Base-by-base conservation (phyloP, 192 early-diverging fungal genomes). In the Funneliformis geosporum region DNA sequence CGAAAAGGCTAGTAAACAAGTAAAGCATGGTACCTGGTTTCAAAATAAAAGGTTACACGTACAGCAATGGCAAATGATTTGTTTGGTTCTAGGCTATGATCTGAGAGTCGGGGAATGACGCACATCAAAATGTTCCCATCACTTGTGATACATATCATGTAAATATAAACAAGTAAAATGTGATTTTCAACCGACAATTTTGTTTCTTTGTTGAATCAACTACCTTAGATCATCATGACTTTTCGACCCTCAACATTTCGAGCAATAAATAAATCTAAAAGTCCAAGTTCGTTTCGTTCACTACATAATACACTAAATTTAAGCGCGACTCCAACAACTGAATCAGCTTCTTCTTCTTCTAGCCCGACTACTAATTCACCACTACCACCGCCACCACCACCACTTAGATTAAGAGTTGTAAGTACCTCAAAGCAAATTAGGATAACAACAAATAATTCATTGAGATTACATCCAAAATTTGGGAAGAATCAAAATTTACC, bases 401-500 rank as follows among this genome's bases (percentile, higher is more conserved):
- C 46, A 10, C 14, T 14, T 16, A 55, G 14, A 16, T 18, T 55
- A 55, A 55, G 18, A 0, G 14, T 12, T 5, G 14, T 14, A 16
- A 55, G 47, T 84, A 23, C 80, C 76, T 43, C 80, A 78, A 77
- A 80, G 81, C 74, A 84, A 81, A 79, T 84, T 80, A n/a, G 39
- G 16, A 55, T 55, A 55, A 55, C 47, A 12, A 5, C 64, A 12
- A 2, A 46, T 18, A 23, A 40, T 40, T 43, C 75, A 9, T 59
- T 76, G 5, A 14, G 72, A 33, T 55, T 86, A 61, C 82, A 87
- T 38, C 87, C 86, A 59, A 86, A 87, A 70, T 90, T 90, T 81
- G 88, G 88, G 11, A 87, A 85, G 60, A 90, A 90, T 80, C 89
- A 89, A 68, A 81, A 90, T 68, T 85, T 90, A 40, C 86, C 82